These are phyloP conservation scores for Septoria linicola DNA, from an alignment of 2,329 filamentous ascomycete species.

Conservation along the genomic window DNA sequence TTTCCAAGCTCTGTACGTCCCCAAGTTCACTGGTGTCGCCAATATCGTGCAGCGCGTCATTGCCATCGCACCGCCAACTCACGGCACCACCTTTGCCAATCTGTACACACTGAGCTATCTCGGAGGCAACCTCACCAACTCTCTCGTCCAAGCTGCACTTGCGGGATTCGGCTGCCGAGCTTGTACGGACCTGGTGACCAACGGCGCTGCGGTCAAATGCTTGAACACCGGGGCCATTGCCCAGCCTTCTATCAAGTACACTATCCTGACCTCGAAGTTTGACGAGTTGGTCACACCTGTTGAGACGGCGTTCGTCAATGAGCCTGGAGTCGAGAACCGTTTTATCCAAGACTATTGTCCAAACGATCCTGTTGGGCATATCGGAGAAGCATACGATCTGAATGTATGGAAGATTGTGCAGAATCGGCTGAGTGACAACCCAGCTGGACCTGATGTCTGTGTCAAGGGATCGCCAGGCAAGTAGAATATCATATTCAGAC, in stretches of 20 bases:
- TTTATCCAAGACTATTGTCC: slow-evolving; percentile 30
- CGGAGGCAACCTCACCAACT: slow-evolving; percentile 22
- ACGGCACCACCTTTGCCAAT: slow-evolving; percentile 26
- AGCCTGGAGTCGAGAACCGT: slow-evolving; percentile 27
- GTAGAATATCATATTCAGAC: not conserved
- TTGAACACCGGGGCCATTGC: slow-evolving; percentile 26
- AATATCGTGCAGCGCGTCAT: slow-evolving; percentile 25
- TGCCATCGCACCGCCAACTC: slow-evolving; percentile 30
- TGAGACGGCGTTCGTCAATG: slow-evolving; percentile 26
- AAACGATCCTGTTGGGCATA: slow-evolving; percentile 26
- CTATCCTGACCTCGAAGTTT: slow-evolving; percentile 24
- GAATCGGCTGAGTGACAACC: slow-evolving; percentile 25
- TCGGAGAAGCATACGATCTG: slow-evolving; percentile 29
- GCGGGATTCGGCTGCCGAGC: slow-evolving; percentile 25
- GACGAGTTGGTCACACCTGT: slow-evolving; percentile 31
- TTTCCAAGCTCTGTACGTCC: slow-evolving; percentile 28
- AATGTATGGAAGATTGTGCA: slow-evolving; percentile 30
- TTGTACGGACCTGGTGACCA: slow-evolving; percentile 25
- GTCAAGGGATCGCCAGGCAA: slow-evolving; percentile 23
- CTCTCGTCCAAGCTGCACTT: slow-evolving; percentile 16
- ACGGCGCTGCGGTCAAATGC: slow-evolving; percentile 18
- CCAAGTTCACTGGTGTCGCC: slow-evolving; percentile 25
- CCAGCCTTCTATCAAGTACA: slow-evolving; percentile 25
- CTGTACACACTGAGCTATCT: slow-evolving; percentile 26
- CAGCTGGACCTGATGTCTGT: slow-evolving; percentile 22